Base-by-base conservation (phyloP, 305 asterid genomes). In the Fraxinus ornus region DNA sequence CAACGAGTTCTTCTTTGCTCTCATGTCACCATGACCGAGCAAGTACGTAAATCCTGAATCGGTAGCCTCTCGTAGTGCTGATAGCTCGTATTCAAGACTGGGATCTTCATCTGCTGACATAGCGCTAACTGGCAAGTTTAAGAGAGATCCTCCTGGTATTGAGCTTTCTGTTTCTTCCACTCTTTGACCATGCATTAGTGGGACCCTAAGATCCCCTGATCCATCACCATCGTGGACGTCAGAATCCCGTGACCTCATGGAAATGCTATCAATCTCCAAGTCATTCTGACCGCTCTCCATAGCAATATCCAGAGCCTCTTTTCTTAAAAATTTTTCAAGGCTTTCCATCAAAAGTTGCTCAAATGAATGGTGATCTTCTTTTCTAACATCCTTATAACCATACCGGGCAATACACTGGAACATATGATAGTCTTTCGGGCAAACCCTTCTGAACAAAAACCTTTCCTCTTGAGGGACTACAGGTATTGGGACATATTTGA, bases 341-440 rank as follows among this genome's bases (percentile, higher is more conserved):
- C 97, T 93, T 55, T 89, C 95, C 8, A 97, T 91, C 66, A 97
- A 84, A 64, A 92, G 96, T 73, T 90, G 94, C 90, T 94, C 98
- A 49, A 97, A 97, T 0, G 92, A 92, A 2, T 77, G 92, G 86
- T 93, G 99, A 64, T 97, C 97, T 83, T 96, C 98, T 84, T 96
- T 96, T 36, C 97, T 76, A 30, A 96, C 87, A 82, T 97, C 99
- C 80, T 97, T 94, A 81, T 94, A 97, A 3, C 99, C 99, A 44
- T 97, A 97, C 49, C 99, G 81, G 0, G 98, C 97, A 36, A 97
- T 92, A 86, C 99, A 97, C 1, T 93, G 95, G 86, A 97, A 97
- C 93, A 97, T 93, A 52, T 97, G 99, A 82, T 93, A 94, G 88
- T 94, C 97, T 85, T 91, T 94, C 0, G 98, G 98, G 79, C 98